A percentile compares a stretch with the other conserved stretches of the same genome.
These are phyloP conservation scores for Podaxis carcinomalis DNA, from an alignment of 768 basidiomycete species.

Conservation along the genomic window DNA sequence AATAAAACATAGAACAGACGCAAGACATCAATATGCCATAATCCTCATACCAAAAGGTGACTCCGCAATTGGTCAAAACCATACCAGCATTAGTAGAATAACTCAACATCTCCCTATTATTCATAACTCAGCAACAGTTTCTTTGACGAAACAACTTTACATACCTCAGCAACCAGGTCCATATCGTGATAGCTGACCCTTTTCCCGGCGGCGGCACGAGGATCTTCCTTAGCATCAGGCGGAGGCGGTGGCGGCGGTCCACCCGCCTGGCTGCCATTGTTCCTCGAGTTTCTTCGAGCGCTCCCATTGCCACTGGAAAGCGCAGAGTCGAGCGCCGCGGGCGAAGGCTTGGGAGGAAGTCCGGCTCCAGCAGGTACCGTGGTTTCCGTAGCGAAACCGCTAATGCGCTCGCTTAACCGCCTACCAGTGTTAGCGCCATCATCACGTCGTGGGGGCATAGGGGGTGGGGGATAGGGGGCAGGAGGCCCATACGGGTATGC, in stretches of 20 bases:
- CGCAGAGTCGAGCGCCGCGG: slow-evolving; percentile 47
- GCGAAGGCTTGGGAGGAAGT: slow-evolving; percentile 73
- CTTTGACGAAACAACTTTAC: slow-evolving; percentile 18
- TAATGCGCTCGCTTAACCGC: slow-evolving; percentile 76
- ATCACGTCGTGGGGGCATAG: slow-evolving; percentile 47
- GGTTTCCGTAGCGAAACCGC: slow-evolving; percentile 59
- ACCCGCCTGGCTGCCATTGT: slow-evolving; percentile 28
- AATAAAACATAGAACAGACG: slow-evolving; percentile 9
- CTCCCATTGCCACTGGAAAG: slow-evolving; percentile 48
- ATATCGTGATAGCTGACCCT: slow-evolving; percentile 94
- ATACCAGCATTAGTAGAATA: slow-evolving; percentile 37
- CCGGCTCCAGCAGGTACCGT: slow-evolving; percentile 64
- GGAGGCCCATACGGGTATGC: slow-evolving; percentile 28
- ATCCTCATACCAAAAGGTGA: slow-evolving; percentile 35
- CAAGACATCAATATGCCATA: slow-evolving; percentile 2
- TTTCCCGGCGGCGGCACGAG: slow-evolving; percentile 82
- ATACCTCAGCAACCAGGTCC: slow-evolving; percentile 83
- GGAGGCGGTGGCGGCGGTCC: slow-evolving; percentile 77
- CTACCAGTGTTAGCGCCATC: slow-evolving; percentile 49
- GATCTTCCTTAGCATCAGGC: slow-evolving; percentile 89
- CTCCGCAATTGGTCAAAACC: slow-evolving; percentile 6
- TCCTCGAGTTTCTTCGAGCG: slow-evolving; percentile 32
- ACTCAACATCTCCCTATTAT: slow-evolving; percentile 55
- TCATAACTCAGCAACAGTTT: slow-evolving; percentile 10
- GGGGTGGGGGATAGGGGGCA: slow-evolving; percentile 34